These are phyloP conservation scores for Pistacia integerrima DNA, from an alignment of 345 rosid species.

Conservation along the genomic window DNA sequence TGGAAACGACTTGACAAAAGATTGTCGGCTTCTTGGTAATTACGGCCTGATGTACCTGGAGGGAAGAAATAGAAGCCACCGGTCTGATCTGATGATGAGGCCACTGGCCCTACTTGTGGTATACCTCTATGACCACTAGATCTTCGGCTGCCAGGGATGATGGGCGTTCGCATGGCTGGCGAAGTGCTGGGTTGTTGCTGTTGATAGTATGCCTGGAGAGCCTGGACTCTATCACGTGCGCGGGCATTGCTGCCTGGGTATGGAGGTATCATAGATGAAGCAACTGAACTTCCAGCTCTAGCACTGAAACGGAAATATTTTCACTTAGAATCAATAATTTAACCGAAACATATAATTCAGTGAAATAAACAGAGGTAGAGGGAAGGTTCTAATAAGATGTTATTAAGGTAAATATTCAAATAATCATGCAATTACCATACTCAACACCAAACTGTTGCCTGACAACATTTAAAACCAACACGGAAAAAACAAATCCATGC, in stretches of 20 bases:
- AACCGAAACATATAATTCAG: background rate
- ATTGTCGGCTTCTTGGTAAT: conserved; percentile 55
- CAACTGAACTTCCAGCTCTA: conserved; percentile 70
- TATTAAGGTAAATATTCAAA: background rate
- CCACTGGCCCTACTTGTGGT: conserved; percentile 54
- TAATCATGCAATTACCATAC: too few relatives aligned
- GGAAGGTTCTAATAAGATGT: background rate
- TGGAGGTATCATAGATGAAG: conserved; percentile 67
- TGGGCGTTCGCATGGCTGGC: conserved; percentile 57
- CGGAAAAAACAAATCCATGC: background rate
- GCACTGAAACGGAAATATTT: conserved; percentile 33
- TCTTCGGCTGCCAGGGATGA: conserved; percentile 53
- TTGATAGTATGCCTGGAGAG: conserved; percentile 93
- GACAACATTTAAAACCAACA: background rate
- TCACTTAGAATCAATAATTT: background rate
- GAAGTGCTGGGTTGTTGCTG: conserved; percentile 62
- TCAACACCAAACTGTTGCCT: background rate
- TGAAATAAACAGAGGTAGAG: background rate
- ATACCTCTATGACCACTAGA: conserved; percentile 54
- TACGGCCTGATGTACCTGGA: conserved; percentile 46
- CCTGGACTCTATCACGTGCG: conserved; percentile 85
- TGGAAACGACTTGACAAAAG: conserved; percentile 41
- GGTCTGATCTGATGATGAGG: conserved; percentile 71
- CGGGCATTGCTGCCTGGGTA: conserved; percentile 92
- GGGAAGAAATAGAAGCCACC: conserved; percentile 72